Base-by-base conservation (phyloP, 805 yeast species). In the Kluyveromyces dobzhanskii region DNA sequence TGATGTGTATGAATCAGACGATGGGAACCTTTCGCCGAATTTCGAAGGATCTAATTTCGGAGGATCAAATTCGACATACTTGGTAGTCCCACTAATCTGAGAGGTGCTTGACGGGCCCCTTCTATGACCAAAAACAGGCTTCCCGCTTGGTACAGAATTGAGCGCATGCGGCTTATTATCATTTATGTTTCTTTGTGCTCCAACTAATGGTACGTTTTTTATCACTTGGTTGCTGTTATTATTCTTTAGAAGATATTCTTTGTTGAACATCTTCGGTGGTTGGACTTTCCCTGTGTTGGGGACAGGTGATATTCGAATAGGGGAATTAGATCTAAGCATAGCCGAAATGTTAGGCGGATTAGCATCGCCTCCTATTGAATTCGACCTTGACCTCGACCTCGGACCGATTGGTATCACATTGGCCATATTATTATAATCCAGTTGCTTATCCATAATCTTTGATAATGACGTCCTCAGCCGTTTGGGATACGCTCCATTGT, bases 401-500 rank as follows among this genome's bases (percentile, higher is more conserved):
- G 27, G 7, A 12, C 37, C 37, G n/a, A 34, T 24, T 24, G 37
- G 37, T 13, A 34, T 11, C 30, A 25, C 37, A 24, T 24, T 18
- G 5, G 25, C 17, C 27, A 34, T 26, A 21, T 9, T 32, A 17
- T 24, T 34, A 24, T 34, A 26, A 24, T 34, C 37, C 17, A 34
- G n/a, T 9, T 24, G 37, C 19, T 34, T 34, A n/a, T 56, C 57
- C 36, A 50, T 54, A 30, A 58, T 43, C 37, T 58, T 58, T 4
- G 63, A 58, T 12, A 58, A 47, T 3, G 63, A 58, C 3, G 63
- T 58, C 24, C 60, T 43, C 30, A 53, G 56, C 32, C 49, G 43
- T n/a, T 45, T 38, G 8, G 54, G 43, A 13, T 40, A 42, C 11
- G 37, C 39, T 19, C 42, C 40, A 23, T 40, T 39, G 37, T 48